phyloP scores from a whole-genome alignment of 306 rosid genomes.

The Myrica gale region DNA sequence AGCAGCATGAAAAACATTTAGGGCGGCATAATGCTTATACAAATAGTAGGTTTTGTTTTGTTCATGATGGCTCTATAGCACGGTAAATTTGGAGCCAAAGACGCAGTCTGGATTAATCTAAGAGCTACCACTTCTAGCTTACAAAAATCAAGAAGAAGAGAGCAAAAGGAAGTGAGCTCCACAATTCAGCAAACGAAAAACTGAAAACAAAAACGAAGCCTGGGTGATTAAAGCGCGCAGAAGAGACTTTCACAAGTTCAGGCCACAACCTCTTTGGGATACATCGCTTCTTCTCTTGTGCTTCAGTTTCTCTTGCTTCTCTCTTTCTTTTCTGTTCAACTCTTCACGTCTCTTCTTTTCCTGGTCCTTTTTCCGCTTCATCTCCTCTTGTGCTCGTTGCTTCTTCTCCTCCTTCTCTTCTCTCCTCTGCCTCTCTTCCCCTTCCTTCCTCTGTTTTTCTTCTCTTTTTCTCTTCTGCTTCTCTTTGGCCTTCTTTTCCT shows the following conservation, averaged over 20 bases:
- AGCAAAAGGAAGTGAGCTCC: too few relatives aligned
- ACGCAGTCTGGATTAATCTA: too few relatives aligned
- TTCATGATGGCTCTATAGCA: too few relatives aligned
- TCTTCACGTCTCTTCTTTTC: conserved; percentile 26
- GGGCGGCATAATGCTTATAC: too few relatives aligned
- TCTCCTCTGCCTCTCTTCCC: conserved; percentile 8
- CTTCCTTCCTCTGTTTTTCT: conserved; percentile 10
- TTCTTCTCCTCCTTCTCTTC: conserved; percentile 15
- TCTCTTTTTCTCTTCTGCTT: conserved; percentile 20
- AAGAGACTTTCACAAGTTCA: neutral
- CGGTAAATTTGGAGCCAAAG: too few relatives aligned
- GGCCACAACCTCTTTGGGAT: neutral
- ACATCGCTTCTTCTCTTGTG: conserved; percentile 30
- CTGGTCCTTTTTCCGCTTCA: conserved; percentile 16
- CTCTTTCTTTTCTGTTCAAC: conserved; percentile 6
- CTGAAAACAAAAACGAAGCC: too few relatives aligned
- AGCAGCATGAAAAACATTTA: too few relatives aligned
- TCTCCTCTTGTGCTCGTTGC: conserved; percentile 15
- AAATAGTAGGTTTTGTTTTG: too few relatives aligned
- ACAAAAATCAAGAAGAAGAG: too few relatives aligned
- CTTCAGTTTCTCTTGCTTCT: conserved; percentile 25
- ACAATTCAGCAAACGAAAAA: neutral
- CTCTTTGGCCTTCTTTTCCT: conserved; percentile 6
- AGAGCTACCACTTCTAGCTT: too few relatives aligned
- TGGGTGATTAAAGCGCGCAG: too few relatives aligned